These are phyloP conservation scores for Solanum peruvianum DNA, from an alignment of 257 asterid species.

Conservation along the genomic window DNA sequence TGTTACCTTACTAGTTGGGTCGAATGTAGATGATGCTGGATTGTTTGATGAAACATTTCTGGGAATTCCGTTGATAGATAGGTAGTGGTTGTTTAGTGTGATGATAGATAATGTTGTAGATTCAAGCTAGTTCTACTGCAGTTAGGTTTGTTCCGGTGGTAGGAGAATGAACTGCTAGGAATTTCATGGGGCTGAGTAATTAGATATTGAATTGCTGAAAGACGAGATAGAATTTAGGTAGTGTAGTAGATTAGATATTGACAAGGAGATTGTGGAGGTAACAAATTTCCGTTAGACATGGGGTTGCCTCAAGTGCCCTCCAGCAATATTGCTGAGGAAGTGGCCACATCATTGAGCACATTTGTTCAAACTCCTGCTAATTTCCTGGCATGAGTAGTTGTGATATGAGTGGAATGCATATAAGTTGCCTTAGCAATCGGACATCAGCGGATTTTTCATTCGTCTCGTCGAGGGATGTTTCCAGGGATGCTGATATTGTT, in stretches of 20 bases:
- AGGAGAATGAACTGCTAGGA: neutral
- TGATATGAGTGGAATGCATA: constrained; percentile 37
- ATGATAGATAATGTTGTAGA: neutral
- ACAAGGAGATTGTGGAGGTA: neutral
- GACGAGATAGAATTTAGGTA: neutral
- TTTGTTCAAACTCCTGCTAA: constrained; percentile 33
- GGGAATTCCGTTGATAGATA: neutral
- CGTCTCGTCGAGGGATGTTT: constrained; percentile 36
- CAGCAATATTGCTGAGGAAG: constrained; percentile 46
- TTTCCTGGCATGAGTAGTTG: constrained; percentile 35
- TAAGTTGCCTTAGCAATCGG: constrained; percentile 19
- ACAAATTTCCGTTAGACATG: constrained; percentile 23
- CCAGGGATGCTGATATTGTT: constrained; percentile 25
- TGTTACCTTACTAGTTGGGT: neutral
- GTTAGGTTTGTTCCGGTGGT: neutral
- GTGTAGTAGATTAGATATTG: neutral
- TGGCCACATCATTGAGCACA: constrained; percentile 36
- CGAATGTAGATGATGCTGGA: neutral
- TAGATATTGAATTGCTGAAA: neutral
- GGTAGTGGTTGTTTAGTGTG: neutral
- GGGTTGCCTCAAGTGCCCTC: constrained; percentile 78
- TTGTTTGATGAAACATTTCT: neutral
- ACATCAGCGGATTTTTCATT: constrained; percentile 20
- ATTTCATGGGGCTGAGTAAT: neutral
- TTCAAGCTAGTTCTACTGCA: neutral